A percentile compares a stretch with the other conserved stretches of the same genome.
phyloP scores from a whole-genome alignment of 1,284 basidiomycete genomes.

The Exobasidium rhododendri region DNA sequence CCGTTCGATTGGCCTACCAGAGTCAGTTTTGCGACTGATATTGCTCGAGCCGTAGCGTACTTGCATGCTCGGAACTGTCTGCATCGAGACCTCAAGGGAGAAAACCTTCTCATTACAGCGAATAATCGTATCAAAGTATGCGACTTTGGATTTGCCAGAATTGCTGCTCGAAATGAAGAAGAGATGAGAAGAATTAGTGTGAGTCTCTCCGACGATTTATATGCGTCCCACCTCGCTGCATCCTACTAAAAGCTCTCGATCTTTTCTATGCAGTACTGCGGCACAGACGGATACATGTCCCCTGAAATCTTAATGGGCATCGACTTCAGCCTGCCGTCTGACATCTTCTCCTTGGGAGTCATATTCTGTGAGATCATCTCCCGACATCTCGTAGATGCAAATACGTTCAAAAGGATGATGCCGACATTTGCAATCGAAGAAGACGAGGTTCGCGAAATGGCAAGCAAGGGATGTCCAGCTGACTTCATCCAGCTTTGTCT shows the following conservation, averaged over 20 bases:
- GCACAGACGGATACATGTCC: conserved; percentile 69
- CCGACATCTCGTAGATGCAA: conserved; percentile 73
- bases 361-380: conserved; percentile 89
- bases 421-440: conserved; percentile 69
- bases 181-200: conserved; percentile 84
- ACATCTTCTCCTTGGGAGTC: conserved; percentile 89
- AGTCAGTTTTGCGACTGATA: conserved; percentile 89
- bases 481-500: conserved; percentile 74
- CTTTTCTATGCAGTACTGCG: too few species aligned
- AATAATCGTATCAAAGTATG: conserved; percentile 94
- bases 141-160: conserved; percentile 88
- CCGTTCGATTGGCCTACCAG: conserved; percentile 60
- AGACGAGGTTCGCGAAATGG: conserved; percentile 69
- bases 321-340: conserved; percentile 87
- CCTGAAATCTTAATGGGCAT: conserved; percentile 89
- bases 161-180: conserved; percentile 83
- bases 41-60: conserved; percentile 89
- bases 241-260: conserved; percentile 2
- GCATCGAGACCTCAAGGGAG: conserved; percentile 83
- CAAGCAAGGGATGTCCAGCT: conserved; percentile 73
- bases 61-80: conserved; percentile 79
- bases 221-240: not conserved
- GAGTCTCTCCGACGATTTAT: conserved; percentile 7
- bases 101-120: conserved; percentile 88
- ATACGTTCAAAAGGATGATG: conserved; percentile 36